These are phyloP conservation scores for Annona cherimola DNA, from an alignment of 164 flowering plant genomes.

Conservation along the genomic window DNA sequence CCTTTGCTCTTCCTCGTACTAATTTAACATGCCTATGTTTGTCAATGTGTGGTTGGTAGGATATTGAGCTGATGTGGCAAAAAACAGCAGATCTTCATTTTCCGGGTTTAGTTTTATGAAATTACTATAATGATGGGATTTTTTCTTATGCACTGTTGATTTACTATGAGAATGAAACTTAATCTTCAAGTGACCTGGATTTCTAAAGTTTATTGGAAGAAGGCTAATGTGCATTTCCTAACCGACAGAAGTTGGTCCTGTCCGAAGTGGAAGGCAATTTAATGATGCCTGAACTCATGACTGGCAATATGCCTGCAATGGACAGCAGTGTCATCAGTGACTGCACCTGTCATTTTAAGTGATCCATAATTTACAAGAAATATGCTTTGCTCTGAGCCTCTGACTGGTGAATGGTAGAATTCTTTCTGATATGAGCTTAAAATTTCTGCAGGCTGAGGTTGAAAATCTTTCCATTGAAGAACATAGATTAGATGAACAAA, in stretches of 20 bases:
- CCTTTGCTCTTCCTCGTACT: neutral
- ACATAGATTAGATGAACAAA: constrained; percentile 57
- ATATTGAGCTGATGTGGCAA: neutral
- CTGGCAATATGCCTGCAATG: neutral
- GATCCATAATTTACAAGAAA: no score
- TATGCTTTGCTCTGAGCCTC: neutral
- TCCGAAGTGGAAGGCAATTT: neutral
- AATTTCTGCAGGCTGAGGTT: constrained; percentile 65
- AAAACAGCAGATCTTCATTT: neutral
- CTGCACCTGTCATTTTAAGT: no score
- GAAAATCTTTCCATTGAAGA: constrained; percentile 74
- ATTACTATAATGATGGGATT: neutral
- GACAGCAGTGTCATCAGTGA: no score
- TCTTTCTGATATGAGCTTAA: neutral
- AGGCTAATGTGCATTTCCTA: neutral
- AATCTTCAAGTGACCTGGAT: neutral
- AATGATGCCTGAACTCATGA: neutral
- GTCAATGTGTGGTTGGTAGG: neutral
- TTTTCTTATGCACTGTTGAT: neutral
- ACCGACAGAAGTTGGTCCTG: neutral
- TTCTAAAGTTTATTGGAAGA: neutral
- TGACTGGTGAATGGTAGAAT: neutral
- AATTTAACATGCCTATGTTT: neutral
- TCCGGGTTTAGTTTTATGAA: neutral
- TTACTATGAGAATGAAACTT: neutral